Evolutionary conservation across 202 grass and related monocot genomes (phyloP), one percentile per base, ranked within the genome.

Genomic region (Musa balbisiana): DNA sequence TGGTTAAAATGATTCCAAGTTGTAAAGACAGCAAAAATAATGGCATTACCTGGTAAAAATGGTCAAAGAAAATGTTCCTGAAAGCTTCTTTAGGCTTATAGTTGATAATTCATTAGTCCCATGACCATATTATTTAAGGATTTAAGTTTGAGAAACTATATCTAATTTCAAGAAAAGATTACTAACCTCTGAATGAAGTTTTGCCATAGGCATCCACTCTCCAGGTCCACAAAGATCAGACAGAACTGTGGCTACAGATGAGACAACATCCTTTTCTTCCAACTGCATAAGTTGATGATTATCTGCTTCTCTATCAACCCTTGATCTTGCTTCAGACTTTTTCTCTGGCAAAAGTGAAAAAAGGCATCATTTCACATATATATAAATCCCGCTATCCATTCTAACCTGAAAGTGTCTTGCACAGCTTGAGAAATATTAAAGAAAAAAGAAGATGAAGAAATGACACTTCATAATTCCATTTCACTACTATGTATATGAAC

Each of bases 171-270:
- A 64, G 52, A 55, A 73, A 55, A 74, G 13, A 4, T 58, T 74
- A 19, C 53, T 56, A 74, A 74, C 72, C 72, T 74, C 72, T 26
- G 72, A 15, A 74, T 74, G 72, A 58, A 74, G 72, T 74, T 74
- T 55, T 74, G 13, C 51, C 72, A 74, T 55, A n/a, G 72, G 72
- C 72, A 74, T 74, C 72, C 72, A 74, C 22, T 74, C 52, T 58
- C 72, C 72, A 17, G 72, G 72, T 56, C 52, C 72, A 74, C 72
- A 74, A 11, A 74, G 72, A 74, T 74, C 52, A 74, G 72, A 74
- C 2, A 74, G 52, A 23, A 74, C 52, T 27, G 51, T 55, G 22
- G 72, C 52, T 29, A 74, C 72, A 74, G 72, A 74, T 19, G 72
- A 74, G 72, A 74, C 72, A 17, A 74, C 52, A 17, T 55, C 72